phyloP scores from a whole-genome alignment of 768 basidiomycete genomes.

The button mushroom (Agaricus bisporus) region DNA sequence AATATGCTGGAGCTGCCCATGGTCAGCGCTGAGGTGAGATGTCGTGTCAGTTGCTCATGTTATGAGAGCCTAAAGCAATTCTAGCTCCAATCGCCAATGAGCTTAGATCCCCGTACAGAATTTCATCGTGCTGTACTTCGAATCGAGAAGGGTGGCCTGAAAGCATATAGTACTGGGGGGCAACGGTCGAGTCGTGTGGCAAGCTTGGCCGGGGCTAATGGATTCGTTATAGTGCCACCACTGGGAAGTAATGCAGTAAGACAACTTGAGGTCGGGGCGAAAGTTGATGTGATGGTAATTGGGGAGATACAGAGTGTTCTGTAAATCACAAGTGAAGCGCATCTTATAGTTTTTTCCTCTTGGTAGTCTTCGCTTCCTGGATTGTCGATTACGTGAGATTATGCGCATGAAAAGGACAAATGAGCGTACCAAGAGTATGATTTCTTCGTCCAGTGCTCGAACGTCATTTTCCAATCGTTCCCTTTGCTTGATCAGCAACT shows the following conservation, averaged over 20 bases:
- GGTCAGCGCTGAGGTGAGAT: slow-evolving; percentile 55
- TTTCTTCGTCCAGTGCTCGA: slow-evolving; percentile 52
- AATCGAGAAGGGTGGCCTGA: slow-evolving; percentile 39
- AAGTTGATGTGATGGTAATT: slow-evolving; percentile 57
- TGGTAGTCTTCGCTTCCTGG: slow-evolving; percentile 9
- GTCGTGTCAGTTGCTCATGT: not conserved
- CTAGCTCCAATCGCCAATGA: slow-evolving; percentile 56
- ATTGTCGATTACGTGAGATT: not conserved
- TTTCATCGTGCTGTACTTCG: slow-evolving; percentile 68
- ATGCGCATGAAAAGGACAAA: not conserved
- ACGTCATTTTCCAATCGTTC: slow-evolving; percentile 64
- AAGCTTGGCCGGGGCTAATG: slow-evolving; percentile 78
- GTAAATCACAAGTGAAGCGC: not conserved
- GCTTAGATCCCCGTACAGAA: slow-evolving; percentile 68
- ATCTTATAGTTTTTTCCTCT: slow-evolving; percentile 3
- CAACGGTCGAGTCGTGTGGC: slow-evolving; percentile 81
- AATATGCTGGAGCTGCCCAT: slow-evolving; percentile 51
- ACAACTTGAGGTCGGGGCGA: slow-evolving; percentile 46
- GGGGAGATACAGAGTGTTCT: slow-evolving; percentile 46
- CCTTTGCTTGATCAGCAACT: slow-evolving; percentile 59
- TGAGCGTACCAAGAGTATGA: slow-evolving; percentile 43
- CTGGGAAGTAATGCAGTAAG: slow-evolving; percentile 12
- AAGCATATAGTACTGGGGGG: slow-evolving; percentile 78
- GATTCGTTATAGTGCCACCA: slow-evolving; percentile 62
- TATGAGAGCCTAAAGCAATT: not conserved